Conservation (phyloP, 495 filamentous ascomycete species). For the Neohortaea acidophila region DNA sequence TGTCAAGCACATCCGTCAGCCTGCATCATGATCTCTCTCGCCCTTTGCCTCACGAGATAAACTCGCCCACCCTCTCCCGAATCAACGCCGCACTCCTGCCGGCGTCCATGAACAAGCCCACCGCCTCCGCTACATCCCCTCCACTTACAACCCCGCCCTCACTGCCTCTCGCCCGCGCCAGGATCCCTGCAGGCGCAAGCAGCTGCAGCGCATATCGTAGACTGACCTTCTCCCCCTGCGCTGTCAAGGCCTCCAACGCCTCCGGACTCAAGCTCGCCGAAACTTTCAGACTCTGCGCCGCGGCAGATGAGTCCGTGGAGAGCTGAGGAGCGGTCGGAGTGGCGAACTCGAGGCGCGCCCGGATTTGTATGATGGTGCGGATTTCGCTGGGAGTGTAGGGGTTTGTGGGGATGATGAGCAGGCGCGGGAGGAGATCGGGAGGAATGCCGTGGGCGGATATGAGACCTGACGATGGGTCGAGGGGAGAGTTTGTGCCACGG, state of each 20-base stretch:
- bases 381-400: conserved; percentile 76
- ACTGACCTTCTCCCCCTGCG: conserved; percentile 73
- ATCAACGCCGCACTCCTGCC: conserved; percentile 50
- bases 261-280: conserved; percentile 20
- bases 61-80: conserved; percentile 7
- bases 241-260: conserved; percentile 69
- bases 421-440: conserved; percentile 74
- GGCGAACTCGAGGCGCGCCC: conserved; percentile 54
- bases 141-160: conserved; percentile 56
- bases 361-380: conserved; percentile 69
- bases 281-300: conserved; percentile 2
- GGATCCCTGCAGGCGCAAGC: conserved; percentile 67
- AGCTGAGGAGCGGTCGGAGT: conserved; percentile 45
- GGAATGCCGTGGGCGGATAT: conserved; percentile 75
- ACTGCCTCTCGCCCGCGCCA: conserved; percentile 41
- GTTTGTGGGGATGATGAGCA: conserved; percentile 89
- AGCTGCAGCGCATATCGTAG: conserved; percentile 86
- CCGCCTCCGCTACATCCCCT: conserved; percentile 73
- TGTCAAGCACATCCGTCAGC: no score
- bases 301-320: conserved; percentile 33
- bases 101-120: conserved; percentile 80
- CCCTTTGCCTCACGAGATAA: conserved; percentile 16
- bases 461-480: conserved; percentile 54
- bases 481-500: conserved; percentile 37
- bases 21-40: no score